Evolutionary conservation across 768 basidiomycete genomes (phyloP), one percentile per base, ranked within the genome.

Genomic region (Trametes meyenii): DNA sequence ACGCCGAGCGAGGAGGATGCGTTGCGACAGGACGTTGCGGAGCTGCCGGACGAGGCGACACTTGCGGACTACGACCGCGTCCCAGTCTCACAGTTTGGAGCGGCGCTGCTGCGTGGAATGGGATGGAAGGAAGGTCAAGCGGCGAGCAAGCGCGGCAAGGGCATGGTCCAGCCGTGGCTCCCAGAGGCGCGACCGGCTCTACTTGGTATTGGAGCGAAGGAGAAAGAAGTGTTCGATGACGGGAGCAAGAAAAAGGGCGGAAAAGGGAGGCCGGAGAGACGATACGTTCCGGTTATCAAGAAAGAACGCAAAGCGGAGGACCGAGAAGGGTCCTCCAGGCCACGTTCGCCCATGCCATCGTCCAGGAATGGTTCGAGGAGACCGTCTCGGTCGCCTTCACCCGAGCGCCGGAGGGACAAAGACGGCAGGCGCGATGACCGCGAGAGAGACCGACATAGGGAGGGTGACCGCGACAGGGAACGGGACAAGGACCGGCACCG

Each of bases 31-130:
- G 96, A 98, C 70, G 82, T 98, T 3, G 81, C 80, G 17, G 87
- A 87, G 14, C 83, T 96, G 5, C 93, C 93, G 0, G 89, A 90
- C 7, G 73, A 74, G 54, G 86, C 95, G 1, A 86, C 90, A 0
- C 75, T 91, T 17, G 87, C 91, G 0, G 96, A 96, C 73, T 99
- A 98, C 70, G 85, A 85, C 38, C 89, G 94, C 19, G 85, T 98
- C 0, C 97, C 97, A 0, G 88, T 99, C 16, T 88, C 90, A 5
- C 89, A 92, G 58, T 99, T 98, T 66, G 96, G 97, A 6, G 87
- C 90, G 5, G 97, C 97, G 7, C 83, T 98, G 67, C 79, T 97
- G 4, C 84, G 95, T 46, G 96, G 96, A 0, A 98, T 98, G 97
- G 96, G 96, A 2, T 98, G 94, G 94, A 91, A 91, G 62, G 87